These are phyloP conservation scores for Blastomyces parvus DNA, from an alignment of 2,329 filamentous ascomycete genomes.

Conservation along the genomic window DNA sequence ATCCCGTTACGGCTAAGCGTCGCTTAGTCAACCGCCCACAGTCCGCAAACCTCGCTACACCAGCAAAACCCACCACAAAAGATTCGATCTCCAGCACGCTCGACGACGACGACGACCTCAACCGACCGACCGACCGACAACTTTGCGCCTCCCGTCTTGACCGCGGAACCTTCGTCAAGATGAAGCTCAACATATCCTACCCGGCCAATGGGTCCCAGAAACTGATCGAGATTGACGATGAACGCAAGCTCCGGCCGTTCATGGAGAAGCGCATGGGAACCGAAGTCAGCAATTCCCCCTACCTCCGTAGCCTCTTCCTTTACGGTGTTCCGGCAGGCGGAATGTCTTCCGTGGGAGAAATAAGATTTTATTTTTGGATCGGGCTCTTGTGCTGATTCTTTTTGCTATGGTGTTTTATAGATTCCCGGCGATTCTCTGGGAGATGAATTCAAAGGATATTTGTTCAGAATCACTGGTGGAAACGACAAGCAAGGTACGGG, in stretches of 20 bases:
- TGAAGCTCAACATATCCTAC: slow-evolving; percentile 76
- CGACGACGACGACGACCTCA: slow-evolving; percentile 17
- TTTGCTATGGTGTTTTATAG: slow-evolving; percentile 36
- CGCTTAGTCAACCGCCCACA: slow-evolving; percentile 32
- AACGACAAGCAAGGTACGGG: slow-evolving; percentile 93
- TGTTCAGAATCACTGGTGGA: slow-evolving; percentile 98
- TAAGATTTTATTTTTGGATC: background rate
- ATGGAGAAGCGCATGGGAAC: slow-evolving; percentile 86
- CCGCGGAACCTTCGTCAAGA: slow-evolving; percentile 46
- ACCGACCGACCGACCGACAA: slow-evolving; percentile 31
- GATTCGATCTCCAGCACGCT: slow-evolving; percentile 11
- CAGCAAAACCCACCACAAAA: slow-evolving; percentile 28
- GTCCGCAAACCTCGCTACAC: slow-evolving; percentile 32
- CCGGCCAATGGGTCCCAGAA: slow-evolving; percentile 99
- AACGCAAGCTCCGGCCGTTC: slow-evolving; percentile 97
- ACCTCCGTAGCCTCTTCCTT: background rate
- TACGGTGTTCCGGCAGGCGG: background rate
- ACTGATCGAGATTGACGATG: slow-evolving; percentile 98
- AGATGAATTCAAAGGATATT: slow-evolving; percentile 99
- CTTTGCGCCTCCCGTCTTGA: slow-evolving; percentile 40
- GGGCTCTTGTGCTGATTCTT: slow-evolving; percentile 6
- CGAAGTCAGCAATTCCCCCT: slow-evolving; percentile 34
- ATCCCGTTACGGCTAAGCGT: slow-evolving; percentile 20
- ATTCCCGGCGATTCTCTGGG: slow-evolving; percentile 89
- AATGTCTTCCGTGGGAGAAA: background rate